phyloP scores from a whole-genome alignment of 495 filamentous ascomycete genomes.

The Cudoniella acicularis region DNA sequence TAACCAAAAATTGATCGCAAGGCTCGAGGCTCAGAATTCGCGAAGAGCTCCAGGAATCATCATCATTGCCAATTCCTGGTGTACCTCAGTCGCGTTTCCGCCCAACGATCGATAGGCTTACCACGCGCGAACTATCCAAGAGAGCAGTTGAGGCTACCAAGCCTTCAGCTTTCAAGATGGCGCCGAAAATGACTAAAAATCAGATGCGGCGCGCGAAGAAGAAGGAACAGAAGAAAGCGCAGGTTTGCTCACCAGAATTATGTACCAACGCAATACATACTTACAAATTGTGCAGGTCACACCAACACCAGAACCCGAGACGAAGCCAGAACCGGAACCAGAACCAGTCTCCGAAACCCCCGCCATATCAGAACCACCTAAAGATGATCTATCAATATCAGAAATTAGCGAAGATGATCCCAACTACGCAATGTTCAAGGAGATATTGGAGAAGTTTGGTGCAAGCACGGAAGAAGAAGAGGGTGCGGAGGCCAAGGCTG shows the following conservation, averaged over 20 bases:
- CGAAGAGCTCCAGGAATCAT: no score
- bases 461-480: slow-evolving; percentile 53
- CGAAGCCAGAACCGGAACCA: slow-evolving; percentile 19
- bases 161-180: slow-evolving; percentile 40
- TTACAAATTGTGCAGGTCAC: slow-evolving; percentile 18
- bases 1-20: no score
- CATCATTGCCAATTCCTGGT: no score
- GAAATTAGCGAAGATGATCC: slow-evolving; percentile 65
- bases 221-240: slow-evolving; percentile 72
- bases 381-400: slow-evolving; percentile 31
- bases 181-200: slow-evolving; percentile 74
- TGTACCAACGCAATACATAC: slow-evolving; percentile 22
- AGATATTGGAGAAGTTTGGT: slow-evolving; percentile 71
- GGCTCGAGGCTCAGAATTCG: no score
- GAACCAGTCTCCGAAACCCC: slow-evolving; percentile 3
- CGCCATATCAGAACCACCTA: slow-evolving; percentile 18
- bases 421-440: slow-evolving; percentile 77
- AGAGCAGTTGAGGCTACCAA: no score
- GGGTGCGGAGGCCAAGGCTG: slow-evolving; percentile 49
- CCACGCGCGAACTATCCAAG: neutral
- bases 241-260: slow-evolving; percentile 20
- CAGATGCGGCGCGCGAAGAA: slow-evolving; percentile 83
- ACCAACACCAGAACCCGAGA: slow-evolving; percentile 19
- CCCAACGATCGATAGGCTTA: no score
- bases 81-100: no score